phyloP scores from a whole-genome alignment of 306 rosid species.

The Prunus padus region DNA sequence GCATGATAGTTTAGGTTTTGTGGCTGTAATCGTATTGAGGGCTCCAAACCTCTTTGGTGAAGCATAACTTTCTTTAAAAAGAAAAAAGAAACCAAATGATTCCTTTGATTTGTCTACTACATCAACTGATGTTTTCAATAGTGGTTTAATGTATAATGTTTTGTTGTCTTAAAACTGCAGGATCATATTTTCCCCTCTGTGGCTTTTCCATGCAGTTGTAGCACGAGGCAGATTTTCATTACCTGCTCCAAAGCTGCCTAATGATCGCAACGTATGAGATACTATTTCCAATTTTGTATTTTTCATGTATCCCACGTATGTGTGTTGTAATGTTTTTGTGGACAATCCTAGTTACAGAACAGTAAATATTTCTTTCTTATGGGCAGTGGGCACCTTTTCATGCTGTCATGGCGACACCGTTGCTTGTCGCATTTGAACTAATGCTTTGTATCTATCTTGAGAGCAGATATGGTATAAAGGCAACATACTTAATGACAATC shows the following conservation, averaged over 20 bases:
- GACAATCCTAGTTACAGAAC: not conserved
- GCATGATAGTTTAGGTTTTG: not conserved
- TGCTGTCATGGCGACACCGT: constrained; percentile 70
- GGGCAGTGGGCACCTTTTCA: constrained; percentile 99
- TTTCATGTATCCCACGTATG: constrained; percentile 8
- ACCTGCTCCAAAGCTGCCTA: constrained; percentile 88
- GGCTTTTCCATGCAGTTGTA: constrained; percentile 75
- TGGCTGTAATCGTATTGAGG: constrained; percentile 3
- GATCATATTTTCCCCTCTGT: constrained; percentile 63
- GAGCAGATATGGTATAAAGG: constrained; percentile 53
- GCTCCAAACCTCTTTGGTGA: constrained; percentile 7
- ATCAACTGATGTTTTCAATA: not conserved
- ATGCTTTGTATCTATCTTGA: constrained; percentile 81
- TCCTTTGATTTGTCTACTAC: not conserved
- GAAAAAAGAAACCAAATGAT: constrained; percentile 2
- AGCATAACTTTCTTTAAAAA: not conserved
- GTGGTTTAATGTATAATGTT: not conserved
- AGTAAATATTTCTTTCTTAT: constrained; percentile 26
- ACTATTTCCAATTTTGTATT: constrained; percentile 8
- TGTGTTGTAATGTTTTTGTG: not conserved
- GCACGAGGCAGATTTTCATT: constrained; percentile 90
- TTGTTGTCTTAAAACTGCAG: constrained; percentile 42
- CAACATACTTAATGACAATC: constrained; percentile 17
- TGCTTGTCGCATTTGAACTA: constrained; percentile 89
- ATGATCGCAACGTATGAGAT: constrained; percentile 72